Base-by-base conservation (phyloP, 192 early-diverging fungal species). In the Pilaira anomala region DNA sequence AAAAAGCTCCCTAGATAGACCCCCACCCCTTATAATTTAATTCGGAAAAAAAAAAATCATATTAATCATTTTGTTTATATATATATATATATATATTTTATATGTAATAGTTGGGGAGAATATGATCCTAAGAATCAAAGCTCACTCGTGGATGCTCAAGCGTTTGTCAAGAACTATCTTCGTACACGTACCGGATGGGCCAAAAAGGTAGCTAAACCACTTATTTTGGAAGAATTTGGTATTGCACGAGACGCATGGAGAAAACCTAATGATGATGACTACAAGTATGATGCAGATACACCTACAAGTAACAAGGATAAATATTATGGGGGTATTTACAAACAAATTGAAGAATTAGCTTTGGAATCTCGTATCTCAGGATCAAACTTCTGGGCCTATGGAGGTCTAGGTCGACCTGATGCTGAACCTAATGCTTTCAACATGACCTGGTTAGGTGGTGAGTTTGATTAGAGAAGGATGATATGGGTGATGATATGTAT, bases 321-420 rank as follows among this genome's bases (percentile, higher is more conserved):
- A 52, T 89, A 78, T 64, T 89, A 78, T 55, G 53, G 49, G 8
- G 71, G 72, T 5, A 67, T 89, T 5, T 55, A 68, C 25, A 60
- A 70, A n/a, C 72, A 66, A 53, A 50, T 77, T 19, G 69, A 63
- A 9, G 45, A 53, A 48, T 66, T 74, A 13, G 53, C 61, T n/a
- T 51, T 57, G 13, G 36, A 73, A 12, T 60, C 68, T 16, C 49
- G 67, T 6, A 72, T 76, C 25, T 67, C 65, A 0, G 87, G 87
- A 14, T 63, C 71, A n/a, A 74, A 77, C 9, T 89, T 89, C 62
- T 89, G 87, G 87, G 87, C 83, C 13, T 89, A 81, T 42, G 55
- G 80, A 18, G 87, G 87, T 45, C 42, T 52, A 7, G 79, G 76
- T 6, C 63, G 82, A 14, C 78, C 84, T 5, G 77, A 66, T 19